phyloP scores from a whole-genome alignment of 257 asterid genomes.

The Solanum raphanifolium region DNA sequence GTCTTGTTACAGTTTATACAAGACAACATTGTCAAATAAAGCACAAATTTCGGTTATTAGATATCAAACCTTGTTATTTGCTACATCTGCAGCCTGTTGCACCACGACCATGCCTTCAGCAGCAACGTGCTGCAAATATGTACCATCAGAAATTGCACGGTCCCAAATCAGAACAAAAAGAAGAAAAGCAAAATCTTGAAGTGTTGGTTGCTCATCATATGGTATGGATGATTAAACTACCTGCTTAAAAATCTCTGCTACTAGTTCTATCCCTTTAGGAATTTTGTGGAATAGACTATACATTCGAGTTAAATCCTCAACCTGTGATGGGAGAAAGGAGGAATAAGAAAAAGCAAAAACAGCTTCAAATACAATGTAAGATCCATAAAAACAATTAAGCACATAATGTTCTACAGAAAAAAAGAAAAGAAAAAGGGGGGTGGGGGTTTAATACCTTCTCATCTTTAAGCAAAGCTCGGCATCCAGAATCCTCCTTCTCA shows the following conservation, averaged over 20 bases:
- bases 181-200: not conserved
- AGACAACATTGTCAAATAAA: not conserved
- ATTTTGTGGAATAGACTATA: constrained; percentile 47
- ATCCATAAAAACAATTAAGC: not conserved
- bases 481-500: constrained; percentile 59
- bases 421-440: not conserved
- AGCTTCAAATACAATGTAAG: not conserved
- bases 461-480: constrained; percentile 37
- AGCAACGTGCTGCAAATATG: constrained; percentile 28
- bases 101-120: constrained; percentile 39
- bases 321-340: constrained; percentile 14
- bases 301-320: constrained; percentile 54
- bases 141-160: not conserved
- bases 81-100: constrained; percentile 47
- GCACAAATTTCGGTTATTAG: not conserved
- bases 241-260: constrained; percentile 41
- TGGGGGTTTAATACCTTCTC: constrained; percentile 31
- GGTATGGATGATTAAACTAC: constrained; percentile 8
- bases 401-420: not conserved
- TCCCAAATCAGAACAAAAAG: not conserved
- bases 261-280: constrained; percentile 51
- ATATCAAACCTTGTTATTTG: constrained; percentile 26
- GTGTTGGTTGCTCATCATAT: not conserved
- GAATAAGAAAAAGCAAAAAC: not conserved
- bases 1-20: not conserved